Evolutionary conservation across 2,329 filamentous ascomycete genomes (phyloP), one percentile per base, ranked within the genome.

Genomic region (Venturia asperata): DNA sequence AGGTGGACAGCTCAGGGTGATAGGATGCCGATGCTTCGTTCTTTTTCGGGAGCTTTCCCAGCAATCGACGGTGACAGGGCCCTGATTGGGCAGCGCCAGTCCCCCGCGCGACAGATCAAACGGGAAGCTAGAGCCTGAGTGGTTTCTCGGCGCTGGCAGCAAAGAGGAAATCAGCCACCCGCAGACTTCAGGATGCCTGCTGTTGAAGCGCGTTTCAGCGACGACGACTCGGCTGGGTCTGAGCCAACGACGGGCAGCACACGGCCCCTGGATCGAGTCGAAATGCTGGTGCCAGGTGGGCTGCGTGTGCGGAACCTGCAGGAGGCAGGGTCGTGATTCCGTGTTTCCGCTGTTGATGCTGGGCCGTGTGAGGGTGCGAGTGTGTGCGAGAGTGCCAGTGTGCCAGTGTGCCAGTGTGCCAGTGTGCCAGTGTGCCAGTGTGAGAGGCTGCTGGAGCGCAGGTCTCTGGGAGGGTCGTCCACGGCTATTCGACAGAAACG

Each of bases 31-130:
- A 34, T 34, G 19, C 5, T 58, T 58, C 52, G 52, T 58, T 58
- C 52, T 58, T 58, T 34, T 58, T 58, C 52, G 30, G 17, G 52
- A 19, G 24, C 24, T 34, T 24, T 56, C 49, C 49, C 49, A 56
- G 30, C n/a, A 56, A 56, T 56, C 49, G 11, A 30, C 24, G 13
- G 52, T 11, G 27, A 11, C 27, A 37, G 30, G 27, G 52, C 27
- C 30, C n/a, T 37, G 52, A 58, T 58, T 58, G 52, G 52, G 30
- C 52, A 37, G 15, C 19, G 21, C 13, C 52, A 37, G 37, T 58
- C 52, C 52, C 52, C 52, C 52, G 52, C 52, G 52, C 52, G 52
- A 58, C 52, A 58, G 52, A 58, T 58, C 52, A 58, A 58, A 58
- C 52, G 52, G 52, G 52, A 58, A 58, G 52, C 52, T 58, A 58